A percentile compares a stretch with the other conserved stretches of the same genome.
Evolutionary conservation across 306 rosid species (phyloP).

Genomic region (Vicia sativa): DNA sequence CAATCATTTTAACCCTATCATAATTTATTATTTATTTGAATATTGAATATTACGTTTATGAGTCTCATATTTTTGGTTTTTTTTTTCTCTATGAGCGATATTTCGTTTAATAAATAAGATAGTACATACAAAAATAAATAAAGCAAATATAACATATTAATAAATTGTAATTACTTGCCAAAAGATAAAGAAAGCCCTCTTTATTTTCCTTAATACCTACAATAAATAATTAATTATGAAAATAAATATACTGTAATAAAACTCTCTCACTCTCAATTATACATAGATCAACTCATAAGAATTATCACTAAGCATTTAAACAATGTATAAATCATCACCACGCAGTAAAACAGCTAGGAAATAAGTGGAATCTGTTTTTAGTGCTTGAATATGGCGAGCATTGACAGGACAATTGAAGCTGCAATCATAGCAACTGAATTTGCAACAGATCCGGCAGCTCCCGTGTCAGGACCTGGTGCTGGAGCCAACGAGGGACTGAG

Average conservation of each 20-base stretch:
- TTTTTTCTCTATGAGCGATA: too few species aligned
- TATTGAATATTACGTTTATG: too few species aligned
- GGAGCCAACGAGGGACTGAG: constrained; percentile 22
- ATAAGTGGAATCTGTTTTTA: not conserved
- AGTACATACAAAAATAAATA: too few species aligned
- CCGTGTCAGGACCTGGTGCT: constrained; percentile 38
- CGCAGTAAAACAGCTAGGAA: too few species aligned
- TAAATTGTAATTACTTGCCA: too few species aligned
- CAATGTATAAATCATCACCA: not conserved
- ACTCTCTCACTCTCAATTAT: not conserved
- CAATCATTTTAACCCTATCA: too few species aligned
- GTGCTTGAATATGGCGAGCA: constrained; percentile 41
- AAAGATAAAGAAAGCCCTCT: not conserved
- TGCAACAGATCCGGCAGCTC: constrained; percentile 35
- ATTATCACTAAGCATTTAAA: not conserved
- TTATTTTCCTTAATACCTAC: not conserved
- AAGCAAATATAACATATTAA: too few species aligned
- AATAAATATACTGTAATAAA: too few species aligned
- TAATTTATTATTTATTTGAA: too few species aligned
- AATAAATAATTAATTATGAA: not conserved
- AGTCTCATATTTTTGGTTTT: too few species aligned
- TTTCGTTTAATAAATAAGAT: too few species aligned
- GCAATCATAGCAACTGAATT: constrained; percentile 44
- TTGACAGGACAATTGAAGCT: constrained; percentile 40
- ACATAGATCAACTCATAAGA: constrained; percentile 2